Conservation (phyloP, 2,329 filamentous ascomycete species). For the Ascochyta viciae-villosae region DNA sequence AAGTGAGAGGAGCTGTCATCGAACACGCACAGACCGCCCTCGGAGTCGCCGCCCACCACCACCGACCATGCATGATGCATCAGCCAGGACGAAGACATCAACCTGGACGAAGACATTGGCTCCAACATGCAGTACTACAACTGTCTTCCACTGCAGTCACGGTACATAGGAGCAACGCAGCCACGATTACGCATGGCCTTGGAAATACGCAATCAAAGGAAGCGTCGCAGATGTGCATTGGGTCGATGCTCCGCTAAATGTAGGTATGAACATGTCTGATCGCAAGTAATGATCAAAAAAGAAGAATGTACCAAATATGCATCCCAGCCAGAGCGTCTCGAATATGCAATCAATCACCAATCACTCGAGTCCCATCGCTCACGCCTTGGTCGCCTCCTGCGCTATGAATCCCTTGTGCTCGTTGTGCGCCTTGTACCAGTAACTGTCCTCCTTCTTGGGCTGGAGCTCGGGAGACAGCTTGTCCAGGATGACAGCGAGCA, state of each 20-base stretch:
- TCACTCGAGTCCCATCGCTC: neutral
- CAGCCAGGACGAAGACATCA: neutral
- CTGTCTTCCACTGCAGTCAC: neutral
- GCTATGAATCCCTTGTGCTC: slow-evolving; percentile 79
- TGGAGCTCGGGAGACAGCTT: slow-evolving; percentile 75
- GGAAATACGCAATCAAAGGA: neutral
- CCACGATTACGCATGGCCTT: neutral
- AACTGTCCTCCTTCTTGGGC: slow-evolving; percentile 68
- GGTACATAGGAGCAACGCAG: neutral
- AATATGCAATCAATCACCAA: neutral
- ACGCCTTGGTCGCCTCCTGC: slow-evolving; percentile 18
- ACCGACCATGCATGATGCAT: neutral
- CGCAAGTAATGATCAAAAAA: slow-evolving; percentile 4
- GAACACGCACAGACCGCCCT: slow-evolving; percentile 19
- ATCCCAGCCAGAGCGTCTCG: neutral
- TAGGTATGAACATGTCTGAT: slow-evolving; percentile 9
- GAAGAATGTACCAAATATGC: neutral
- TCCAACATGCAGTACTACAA: neutral
- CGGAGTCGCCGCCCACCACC: slow-evolving; percentile 26
- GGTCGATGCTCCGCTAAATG: slow-evolving; percentile 5
- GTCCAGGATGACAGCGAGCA: slow-evolving; percentile 75
- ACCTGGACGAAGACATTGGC: neutral
- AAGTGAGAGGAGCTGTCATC: slow-evolving; percentile 25
- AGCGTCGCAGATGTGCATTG: neutral
- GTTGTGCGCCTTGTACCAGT: slow-evolving; percentile 87